Conservation (phyloP, 2,329 filamentous ascomycete species). For the Aureobasidium vineae region DNA sequence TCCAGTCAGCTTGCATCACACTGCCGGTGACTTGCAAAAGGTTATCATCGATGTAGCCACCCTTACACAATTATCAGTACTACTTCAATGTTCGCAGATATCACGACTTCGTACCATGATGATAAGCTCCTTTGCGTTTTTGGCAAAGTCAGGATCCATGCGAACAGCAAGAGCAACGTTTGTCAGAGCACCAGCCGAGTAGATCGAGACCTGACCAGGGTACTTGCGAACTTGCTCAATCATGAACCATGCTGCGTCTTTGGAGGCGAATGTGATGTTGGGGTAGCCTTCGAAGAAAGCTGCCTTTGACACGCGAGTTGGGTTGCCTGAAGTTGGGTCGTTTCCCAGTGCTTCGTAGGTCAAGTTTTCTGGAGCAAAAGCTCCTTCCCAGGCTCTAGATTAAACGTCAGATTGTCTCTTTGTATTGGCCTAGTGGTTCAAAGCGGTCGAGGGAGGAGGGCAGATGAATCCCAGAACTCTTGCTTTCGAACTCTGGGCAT, state of each 20-base stretch:
- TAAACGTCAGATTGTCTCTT: neutral
- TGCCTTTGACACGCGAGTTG: conserved; percentile 42
- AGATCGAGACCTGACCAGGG: conserved; percentile 52
- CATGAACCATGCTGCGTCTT: conserved; percentile 49
- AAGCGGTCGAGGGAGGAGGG: too few relatives aligned
- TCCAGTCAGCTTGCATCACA: conserved; percentile 24
- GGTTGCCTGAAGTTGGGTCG: conserved; percentile 50
- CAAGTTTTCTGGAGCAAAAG: conserved; percentile 46
- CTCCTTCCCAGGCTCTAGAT: conserved; percentile 45
- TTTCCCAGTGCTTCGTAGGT: conserved; percentile 45
- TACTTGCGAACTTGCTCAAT: conserved; percentile 48
- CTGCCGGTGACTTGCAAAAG: conserved; percentile 36
- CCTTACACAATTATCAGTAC: conserved; percentile 29
- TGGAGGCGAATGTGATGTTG: conserved; percentile 43
- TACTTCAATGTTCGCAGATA: neutral
- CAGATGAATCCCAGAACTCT: neutral
- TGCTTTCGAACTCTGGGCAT: neutral
- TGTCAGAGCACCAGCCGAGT: conserved; percentile 49
- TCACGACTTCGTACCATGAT: conserved; percentile 42
- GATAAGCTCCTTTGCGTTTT: conserved; percentile 48
- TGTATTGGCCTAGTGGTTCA: too few relatives aligned
- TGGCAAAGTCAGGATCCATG: conserved; percentile 49
- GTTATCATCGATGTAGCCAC: conserved; percentile 50
- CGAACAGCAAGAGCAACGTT: conserved; percentile 51
- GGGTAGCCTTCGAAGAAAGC: conserved; percentile 51